Percentiles rank a stretch among this genome's conserved stretches.
phyloP scores from a whole-genome alignment of 208 protist genomes.

The Balamuthia mandrillaris region DNA sequence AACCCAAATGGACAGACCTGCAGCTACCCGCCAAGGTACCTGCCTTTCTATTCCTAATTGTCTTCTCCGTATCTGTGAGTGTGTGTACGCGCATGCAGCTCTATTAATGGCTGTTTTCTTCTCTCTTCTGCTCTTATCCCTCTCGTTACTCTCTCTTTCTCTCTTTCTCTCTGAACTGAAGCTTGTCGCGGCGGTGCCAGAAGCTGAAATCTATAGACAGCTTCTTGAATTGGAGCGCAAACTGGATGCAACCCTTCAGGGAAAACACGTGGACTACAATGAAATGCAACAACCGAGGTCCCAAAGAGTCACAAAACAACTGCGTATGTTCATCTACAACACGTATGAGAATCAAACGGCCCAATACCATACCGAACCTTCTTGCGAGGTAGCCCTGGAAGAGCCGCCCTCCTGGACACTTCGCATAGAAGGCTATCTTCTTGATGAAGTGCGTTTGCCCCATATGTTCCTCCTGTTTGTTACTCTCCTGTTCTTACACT shows the following conservation, averaged over 20 bases:
- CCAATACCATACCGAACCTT: not conserved
- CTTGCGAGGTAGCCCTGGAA: not conserved
- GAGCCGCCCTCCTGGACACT: conserved; percentile 26
- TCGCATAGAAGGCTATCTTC: conserved; percentile 3
- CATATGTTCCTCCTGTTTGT: no score
- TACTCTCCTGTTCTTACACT: not conserved
- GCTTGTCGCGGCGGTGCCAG: no score
- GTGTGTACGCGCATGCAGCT: no score
- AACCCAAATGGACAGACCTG: no score
- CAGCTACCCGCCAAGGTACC: no score
- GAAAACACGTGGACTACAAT: conserved; percentile 19
- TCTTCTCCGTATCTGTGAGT: no score
- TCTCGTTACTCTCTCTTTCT: no score
- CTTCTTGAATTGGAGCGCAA: conserved; percentile 2
- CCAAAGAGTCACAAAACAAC: not conserved
- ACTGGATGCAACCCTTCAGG: not conserved
- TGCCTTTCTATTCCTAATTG: no score
- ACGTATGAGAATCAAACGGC: conserved; percentile 26
- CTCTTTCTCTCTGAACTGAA: no score
- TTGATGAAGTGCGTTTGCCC: not conserved
- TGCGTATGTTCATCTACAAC: conserved; percentile 39
- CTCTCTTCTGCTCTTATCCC: no score
- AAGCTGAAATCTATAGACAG: not conserved
- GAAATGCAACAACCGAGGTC: not conserved
- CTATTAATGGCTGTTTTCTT: no score